Evolutionary conservation across 2,329 filamentous ascomycete species (phyloP).

Genomic region (Dryadomyces sulphureus): DNA sequence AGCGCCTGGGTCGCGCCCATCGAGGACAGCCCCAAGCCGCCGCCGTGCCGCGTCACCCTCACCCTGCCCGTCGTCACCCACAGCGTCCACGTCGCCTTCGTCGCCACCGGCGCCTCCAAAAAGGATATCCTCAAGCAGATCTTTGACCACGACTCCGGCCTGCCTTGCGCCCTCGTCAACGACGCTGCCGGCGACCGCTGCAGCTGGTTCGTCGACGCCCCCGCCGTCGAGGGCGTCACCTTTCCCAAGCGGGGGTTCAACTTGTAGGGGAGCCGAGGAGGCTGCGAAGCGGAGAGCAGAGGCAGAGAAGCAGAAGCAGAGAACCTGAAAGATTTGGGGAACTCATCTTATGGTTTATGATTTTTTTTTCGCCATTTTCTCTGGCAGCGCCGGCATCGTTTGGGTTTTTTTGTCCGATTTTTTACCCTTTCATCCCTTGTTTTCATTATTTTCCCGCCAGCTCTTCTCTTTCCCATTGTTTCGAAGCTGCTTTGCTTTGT

Average conservation of each 20-base stretch:
- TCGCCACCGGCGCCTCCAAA: slow-evolving; percentile 81
- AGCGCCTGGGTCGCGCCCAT: slow-evolving; percentile 88
- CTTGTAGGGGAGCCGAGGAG: slow-evolving; percentile 19
- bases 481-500: no score
- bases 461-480: neutral
- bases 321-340: neutral
- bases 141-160: slow-evolving; percentile 65
- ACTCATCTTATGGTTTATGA: neutral
- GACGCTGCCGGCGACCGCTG: slow-evolving; percentile 69
- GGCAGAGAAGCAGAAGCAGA: slow-evolving; percentile 37
- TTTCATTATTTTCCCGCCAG: no score
- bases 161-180: slow-evolving; percentile 85
- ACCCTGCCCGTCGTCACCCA: slow-evolving; percentile 84
- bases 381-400: neutral
- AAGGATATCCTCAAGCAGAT: slow-evolving; percentile 86
- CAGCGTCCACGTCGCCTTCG: slow-evolving; percentile 74
- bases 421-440: neutral
- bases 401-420: neutral
- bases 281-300: neutral
- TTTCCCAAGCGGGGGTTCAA: slow-evolving; percentile 61
- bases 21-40: slow-evolving; percentile 88
- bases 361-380: neutral
- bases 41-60: slow-evolving; percentile 77
- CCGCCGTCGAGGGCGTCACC: slow-evolving; percentile 70
- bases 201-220: slow-evolving; percentile 86